A percentile compares a stretch with the other conserved stretches of the same genome.
phyloP scores from a whole-genome alignment of 371 early-diverging fungal genomes.

The Syncephalis fuscata region DNA sequence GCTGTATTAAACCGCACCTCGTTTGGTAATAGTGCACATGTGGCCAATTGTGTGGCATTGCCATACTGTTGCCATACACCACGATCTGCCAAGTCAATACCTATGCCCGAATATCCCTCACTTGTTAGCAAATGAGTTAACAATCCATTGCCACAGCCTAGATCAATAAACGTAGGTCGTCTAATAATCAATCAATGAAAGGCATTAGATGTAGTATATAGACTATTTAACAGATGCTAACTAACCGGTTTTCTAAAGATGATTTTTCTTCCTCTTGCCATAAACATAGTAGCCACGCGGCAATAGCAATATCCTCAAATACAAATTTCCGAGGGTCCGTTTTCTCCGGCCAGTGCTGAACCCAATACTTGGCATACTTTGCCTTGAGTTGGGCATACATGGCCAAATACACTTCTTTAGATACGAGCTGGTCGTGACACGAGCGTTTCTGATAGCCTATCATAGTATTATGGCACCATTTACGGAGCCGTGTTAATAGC shows the following conservation, averaged over 20 bases:
- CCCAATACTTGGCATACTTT: slow-evolving; percentile 27
- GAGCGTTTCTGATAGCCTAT: slow-evolving; percentile 60
- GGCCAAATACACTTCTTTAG: slow-evolving; percentile 38
- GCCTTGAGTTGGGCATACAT: slow-evolving; percentile 45
- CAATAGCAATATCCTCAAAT: slow-evolving; percentile 73
- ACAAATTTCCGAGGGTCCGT: slow-evolving; percentile 75
- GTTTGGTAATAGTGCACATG: slow-evolving; percentile 2
- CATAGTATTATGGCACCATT: slow-evolving; percentile 55
- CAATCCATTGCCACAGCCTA: slow-evolving; percentile 88
- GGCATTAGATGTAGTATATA: neutral
- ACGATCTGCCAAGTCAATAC: slow-evolving; percentile 59
- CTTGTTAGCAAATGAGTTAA: slow-evolving; percentile 57
- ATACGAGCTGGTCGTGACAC: slow-evolving; percentile 48
- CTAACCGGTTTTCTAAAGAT: no score
- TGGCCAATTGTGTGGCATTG: slow-evolving; percentile 7
- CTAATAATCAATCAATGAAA: no score
- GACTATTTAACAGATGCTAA: neutral
- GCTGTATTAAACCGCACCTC: neutral
- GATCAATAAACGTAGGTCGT: slow-evolving; percentile 53
- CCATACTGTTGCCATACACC: slow-evolving; percentile 52
- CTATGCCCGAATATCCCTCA: slow-evolving; percentile 66
- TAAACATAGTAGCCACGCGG: slow-evolving; percentile 57
- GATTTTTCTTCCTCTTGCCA: slow-evolving; percentile 49
- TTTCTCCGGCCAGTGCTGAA: slow-evolving; percentile 1
- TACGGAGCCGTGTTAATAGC: slow-evolving; percentile 49